A percentile compares a stretch with the other conserved stretches of the same genome.
phyloP scores from a whole-genome alignment of 495 filamentous ascomycete species.

The Penicillium antarcticum region DNA sequence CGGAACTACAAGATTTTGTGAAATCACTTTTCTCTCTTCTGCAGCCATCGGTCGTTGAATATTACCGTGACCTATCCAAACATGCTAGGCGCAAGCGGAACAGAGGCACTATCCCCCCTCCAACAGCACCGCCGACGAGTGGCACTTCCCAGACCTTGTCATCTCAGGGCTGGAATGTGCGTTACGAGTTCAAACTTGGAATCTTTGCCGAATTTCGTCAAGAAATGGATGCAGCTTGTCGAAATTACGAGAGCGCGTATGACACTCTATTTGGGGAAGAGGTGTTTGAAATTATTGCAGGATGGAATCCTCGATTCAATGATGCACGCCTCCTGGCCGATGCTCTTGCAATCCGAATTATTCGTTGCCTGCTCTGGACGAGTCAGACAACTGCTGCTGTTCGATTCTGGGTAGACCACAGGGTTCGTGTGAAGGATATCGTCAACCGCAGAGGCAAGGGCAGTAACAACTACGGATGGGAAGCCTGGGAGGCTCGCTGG shows the following conservation, averaged over 20 bases:
- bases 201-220: conserved; percentile 86
- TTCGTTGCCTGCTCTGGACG: conserved; percentile 76
- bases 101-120: conserved; percentile 68
- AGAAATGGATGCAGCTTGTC: conserved; percentile 80
- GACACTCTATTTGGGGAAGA: conserved; percentile 75
- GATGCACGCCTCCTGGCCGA: conserved; percentile 81
- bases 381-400: conserved; percentile 71
- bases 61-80: conserved; percentile 87
- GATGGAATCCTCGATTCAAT: conserved; percentile 83
- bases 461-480: conserved; percentile 78
- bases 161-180: conserved; percentile 82
- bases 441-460: conserved; percentile 80
- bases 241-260: conserved; percentile 82
- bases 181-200: conserved; percentile 90
- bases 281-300: conserved; percentile 80
- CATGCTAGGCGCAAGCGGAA: conserved; percentile 81
- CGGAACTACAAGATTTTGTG: conserved; percentile 62
- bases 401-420: conserved; percentile 72
- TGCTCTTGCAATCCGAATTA: conserved; percentile 68
- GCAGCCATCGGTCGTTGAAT: conserved; percentile 66
- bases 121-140: conserved; percentile 77
- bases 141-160: conserved; percentile 81
- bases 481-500: conserved; percentile 85
- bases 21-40: conserved; percentile 56
- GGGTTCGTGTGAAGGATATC: conserved; percentile 65